A percentile compares a stretch with the other conserved stretches of the same genome.
Evolutionary conservation across 2,329 filamentous ascomycete species (phyloP).

Genomic region (Clonostachys sp.): DNA sequence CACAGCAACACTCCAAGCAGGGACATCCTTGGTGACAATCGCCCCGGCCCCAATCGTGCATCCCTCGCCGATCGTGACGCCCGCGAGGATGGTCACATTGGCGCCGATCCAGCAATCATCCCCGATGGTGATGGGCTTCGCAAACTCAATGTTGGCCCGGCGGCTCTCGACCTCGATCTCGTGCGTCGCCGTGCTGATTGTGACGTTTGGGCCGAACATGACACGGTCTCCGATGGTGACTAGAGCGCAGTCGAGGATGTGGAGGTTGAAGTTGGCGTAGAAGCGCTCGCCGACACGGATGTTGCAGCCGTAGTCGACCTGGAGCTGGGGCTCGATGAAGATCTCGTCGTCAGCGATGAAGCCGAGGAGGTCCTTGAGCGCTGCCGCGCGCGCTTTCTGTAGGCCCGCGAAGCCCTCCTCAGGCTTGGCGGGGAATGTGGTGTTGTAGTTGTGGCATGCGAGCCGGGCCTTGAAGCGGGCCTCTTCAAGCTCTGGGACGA

Average conservation of each 20-base stretch:
- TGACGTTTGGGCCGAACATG: slow-evolving; percentile 67
- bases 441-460: slow-evolving; percentile 50
- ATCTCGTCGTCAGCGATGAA: slow-evolving; percentile 39
- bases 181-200: slow-evolving; percentile 67
- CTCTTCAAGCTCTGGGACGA: slow-evolving; percentile 36
- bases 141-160: slow-evolving; percentile 41
- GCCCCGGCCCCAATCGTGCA: slow-evolving; percentile 44
- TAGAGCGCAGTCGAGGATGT: slow-evolving; percentile 67
- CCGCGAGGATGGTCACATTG: slow-evolving; percentile 42
- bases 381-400: slow-evolving; percentile 25
- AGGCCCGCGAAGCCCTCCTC: slow-evolving; percentile 33
- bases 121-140: slow-evolving; percentile 36
- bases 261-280: slow-evolving; percentile 53
- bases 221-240: slow-evolving; percentile 68
- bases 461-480: slow-evolving; percentile 36
- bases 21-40: slow-evolving; percentile 45
- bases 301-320: slow-evolving; percentile 59
- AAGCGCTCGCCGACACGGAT: slow-evolving; percentile 51
- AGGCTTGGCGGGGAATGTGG: slow-evolving; percentile 35
- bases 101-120: slow-evolving; percentile 54
- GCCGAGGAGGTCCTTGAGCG: slow-evolving; percentile 42
- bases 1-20: slow-evolving; percentile 40
- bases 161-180: slow-evolving; percentile 56
- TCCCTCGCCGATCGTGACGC: slow-evolving; percentile 46
- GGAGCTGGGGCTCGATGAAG: slow-evolving; percentile 53